phyloP scores from a whole-genome alignment of 768 basidiomycete species.

The Wakefieldia striispora region DNA sequence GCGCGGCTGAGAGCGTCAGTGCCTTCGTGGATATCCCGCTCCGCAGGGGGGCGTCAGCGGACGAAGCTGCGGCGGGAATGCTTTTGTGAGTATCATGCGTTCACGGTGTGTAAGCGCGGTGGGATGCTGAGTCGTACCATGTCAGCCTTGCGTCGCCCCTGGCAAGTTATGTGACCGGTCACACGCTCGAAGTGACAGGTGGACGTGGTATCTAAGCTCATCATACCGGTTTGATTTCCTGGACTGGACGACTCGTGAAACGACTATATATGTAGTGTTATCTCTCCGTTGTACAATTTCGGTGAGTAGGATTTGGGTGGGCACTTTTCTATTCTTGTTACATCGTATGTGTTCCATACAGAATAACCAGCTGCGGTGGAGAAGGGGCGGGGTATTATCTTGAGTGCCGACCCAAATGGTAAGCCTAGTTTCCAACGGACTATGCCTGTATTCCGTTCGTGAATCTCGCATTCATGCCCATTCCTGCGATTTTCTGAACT shows the following conservation, averaged over 20 bases:
- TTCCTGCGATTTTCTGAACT: conserved; percentile 53
- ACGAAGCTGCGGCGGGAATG: conserved; percentile 74
- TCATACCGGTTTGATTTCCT: neutral
- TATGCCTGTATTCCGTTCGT: neutral
- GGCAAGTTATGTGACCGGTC: conserved; percentile 77
- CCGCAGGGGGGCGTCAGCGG: conserved; percentile 60
- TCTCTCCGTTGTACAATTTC: neutral
- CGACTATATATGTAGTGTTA: neutral
- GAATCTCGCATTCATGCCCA: conserved; percentile 50
- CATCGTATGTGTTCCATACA: neutral
- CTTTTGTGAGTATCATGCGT: conserved; percentile 60
- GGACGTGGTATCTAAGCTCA: conserved; percentile 63
- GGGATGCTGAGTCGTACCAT: conserved; percentile 7
- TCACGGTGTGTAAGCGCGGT: neutral
- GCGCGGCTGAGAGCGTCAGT: conserved; percentile 38
- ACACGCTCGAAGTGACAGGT: conserved; percentile 83
- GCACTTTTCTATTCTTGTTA: too few species aligned
- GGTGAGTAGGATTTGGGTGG: neutral
- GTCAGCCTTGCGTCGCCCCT: conserved; percentile 72
- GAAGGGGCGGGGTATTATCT: neutral
- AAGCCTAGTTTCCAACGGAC: neutral
- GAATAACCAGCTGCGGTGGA: neutral
- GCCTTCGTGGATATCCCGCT: conserved; percentile 58
- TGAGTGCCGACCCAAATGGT: too few species aligned
- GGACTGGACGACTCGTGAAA: neutral